phyloP scores from a whole-genome alignment of 1,284 basidiomycete species.

The Ceratobasidium sp. region DNA sequence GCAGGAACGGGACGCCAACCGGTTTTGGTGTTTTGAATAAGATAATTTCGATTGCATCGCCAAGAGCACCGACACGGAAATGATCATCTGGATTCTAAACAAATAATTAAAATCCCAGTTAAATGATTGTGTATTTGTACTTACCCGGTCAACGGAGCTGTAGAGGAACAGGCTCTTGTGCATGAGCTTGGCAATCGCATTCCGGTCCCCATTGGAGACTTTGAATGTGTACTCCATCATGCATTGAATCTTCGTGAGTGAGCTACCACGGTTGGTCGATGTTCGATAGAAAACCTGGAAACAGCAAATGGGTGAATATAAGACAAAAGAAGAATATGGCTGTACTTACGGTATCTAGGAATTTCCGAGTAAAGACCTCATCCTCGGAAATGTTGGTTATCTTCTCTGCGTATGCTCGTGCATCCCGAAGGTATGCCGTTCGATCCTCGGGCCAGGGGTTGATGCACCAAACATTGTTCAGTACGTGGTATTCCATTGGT shows the following conservation, averaged over 20 bases:
- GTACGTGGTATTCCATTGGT: neutral
- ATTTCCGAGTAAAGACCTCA: neutral
- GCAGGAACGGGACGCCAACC: neutral
- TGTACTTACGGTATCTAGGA: constrained; percentile 1
- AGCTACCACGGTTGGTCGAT: neutral
- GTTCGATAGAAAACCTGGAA: neutral
- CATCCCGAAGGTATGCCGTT: constrained; percentile 6
- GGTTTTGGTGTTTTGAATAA: constrained; percentile 4
- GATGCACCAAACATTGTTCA: neutral
- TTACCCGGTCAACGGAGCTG: neutral
- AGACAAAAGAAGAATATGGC: constrained; percentile 3
- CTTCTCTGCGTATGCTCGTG: neutral
- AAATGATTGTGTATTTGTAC: neutral
- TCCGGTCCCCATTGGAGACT: neutral
- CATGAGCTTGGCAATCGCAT: neutral
- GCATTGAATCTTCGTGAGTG: constrained; percentile 1
- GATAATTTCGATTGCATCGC: constrained; percentile 7
- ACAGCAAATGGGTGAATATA: constrained; percentile 1
- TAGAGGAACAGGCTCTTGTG: constrained; percentile 10
- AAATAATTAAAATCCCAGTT: neutral
- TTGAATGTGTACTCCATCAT: constrained; percentile 15
- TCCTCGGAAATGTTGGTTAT: neutral
- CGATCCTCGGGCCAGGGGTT: constrained; percentile 15
- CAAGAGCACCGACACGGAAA: constrained; percentile 6
- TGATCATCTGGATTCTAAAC: neutral